These are phyloP conservation scores for Beauveria brongniartii DNA, from an alignment of 2,329 filamentous ascomycete genomes.

Conservation along the genomic window DNA sequence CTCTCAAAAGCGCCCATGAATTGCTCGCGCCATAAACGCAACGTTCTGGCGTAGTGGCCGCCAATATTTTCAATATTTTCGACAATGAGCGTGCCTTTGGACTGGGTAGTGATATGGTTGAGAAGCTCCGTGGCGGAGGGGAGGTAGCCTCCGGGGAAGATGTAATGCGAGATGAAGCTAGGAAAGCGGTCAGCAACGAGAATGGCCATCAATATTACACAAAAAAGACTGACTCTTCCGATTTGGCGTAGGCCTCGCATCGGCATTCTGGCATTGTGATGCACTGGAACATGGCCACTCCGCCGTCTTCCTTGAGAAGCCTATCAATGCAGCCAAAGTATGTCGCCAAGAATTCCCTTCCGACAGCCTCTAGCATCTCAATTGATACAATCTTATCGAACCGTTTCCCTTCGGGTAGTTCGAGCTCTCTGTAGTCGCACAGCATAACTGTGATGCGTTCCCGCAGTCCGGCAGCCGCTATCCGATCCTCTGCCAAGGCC, in stretches of 20 bases:
- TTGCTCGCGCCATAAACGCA: constrained; percentile 59
- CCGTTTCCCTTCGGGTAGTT: constrained; percentile 22
- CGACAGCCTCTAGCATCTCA: constrained; percentile 72
- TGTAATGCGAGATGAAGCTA: constrained; percentile 66
- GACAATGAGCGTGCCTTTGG: constrained; percentile 53
- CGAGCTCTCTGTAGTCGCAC: constrained; percentile 59
- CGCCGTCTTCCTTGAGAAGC: constrained; percentile 56
- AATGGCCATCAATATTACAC: too few relatives aligned
- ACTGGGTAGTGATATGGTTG: constrained; percentile 51
- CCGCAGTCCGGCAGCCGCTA: constrained; percentile 50
- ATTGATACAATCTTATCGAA: constrained; percentile 70
- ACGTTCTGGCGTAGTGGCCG: constrained; percentile 62
- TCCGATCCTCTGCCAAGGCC: constrained; percentile 55
- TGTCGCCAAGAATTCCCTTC: constrained; percentile 55
- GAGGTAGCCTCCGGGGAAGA: constrained; percentile 70
- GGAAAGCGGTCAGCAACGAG: constrained; percentile 1
- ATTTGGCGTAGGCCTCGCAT: constrained; percentile 57
- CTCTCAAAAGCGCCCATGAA: constrained; percentile 56
- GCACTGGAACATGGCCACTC: constrained; percentile 65
- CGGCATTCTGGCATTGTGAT: constrained; percentile 68
- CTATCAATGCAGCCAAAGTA: constrained; percentile 60
- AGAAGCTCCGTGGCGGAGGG: constrained; percentile 50
- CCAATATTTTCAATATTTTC: constrained; percentile 65
- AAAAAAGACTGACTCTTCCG: constrained; percentile 45
- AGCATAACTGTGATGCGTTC: constrained; percentile 57